Evolutionary conservation across 768 basidiomycete species (phyloP), one percentile per base, ranked within the genome.

Genomic region (Lenzites betulinus): DNA sequence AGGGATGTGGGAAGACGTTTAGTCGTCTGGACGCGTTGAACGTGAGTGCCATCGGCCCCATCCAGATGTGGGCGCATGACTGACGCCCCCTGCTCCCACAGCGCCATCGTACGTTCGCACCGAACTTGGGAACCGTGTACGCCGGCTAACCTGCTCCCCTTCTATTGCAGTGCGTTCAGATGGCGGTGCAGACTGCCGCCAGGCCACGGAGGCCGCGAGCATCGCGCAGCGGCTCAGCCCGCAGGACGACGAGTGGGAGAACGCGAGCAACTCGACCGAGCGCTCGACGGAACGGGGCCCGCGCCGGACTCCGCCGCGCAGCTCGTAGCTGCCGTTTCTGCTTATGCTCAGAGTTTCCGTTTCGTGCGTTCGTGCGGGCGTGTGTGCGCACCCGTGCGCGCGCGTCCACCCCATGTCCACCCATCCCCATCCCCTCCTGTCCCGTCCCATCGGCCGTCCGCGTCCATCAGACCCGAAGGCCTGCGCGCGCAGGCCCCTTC

Each of bases 1-100:
- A 88, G 64, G 93, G 93, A 2, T 98, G 95, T 76, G 89, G 92
- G 71, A 95, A 96, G 80, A 90, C 93, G 12, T 98, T 98, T 74
- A 95, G 94, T 70, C 80, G 95, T 59, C 77, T 95, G 71, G 95
- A 98, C 78, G 95, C 95, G 20, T 80, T 98, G 63, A 96, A 95
- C 76, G 93, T 95, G 78, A 76, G 92, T 85, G 65, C 64, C 68
- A 54, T 58, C 52, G 33, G 28, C 47, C 46, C 66, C 68, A 69
- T 64, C 70, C 62, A 71, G 56, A 52, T 71, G 68, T 67, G 66
- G 53, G 64, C 65, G 51, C 59, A 66, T 63, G 56, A 47, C 65
- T 67, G 59, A 67, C 58, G 49, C 44, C 51, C 47, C 46, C 28
- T 16, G 18, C 52, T 60, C 68, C 64, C 74, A 65, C 75, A 90